Evolutionary conservation across 176 grass and related monocot species (phyloP).

Genomic region (Themeda triandra): DNA sequence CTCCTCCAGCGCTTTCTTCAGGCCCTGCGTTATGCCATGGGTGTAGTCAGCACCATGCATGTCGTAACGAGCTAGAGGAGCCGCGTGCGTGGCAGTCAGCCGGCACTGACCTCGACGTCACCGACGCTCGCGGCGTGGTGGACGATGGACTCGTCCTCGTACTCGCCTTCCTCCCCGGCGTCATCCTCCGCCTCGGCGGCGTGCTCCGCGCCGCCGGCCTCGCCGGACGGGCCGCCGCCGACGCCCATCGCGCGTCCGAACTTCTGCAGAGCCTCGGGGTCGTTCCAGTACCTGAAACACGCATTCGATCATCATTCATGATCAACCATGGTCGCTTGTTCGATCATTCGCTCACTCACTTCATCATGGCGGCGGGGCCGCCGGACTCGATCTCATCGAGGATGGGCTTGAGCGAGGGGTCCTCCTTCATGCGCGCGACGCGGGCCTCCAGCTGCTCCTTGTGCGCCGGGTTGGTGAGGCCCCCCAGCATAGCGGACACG

Average conservation of each 20-base stretch:
- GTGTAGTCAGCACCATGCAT: background rate
- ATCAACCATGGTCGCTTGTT: no score
- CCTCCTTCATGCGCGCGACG: constrained; percentile 78
- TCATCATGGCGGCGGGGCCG: constrained; percentile 93
- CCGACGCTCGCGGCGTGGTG: constrained; percentile 86
- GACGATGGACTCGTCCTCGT: constrained; percentile 83
- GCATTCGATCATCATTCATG: no score
- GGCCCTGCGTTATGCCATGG: constrained; percentile 8
- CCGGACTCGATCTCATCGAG: constrained; percentile 94
- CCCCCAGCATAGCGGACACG: constrained; percentile 75
- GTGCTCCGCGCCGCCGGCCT: background rate
- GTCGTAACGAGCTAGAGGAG: no score
- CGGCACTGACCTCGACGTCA: constrained; percentile 60
- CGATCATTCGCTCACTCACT: constrained; percentile 24
- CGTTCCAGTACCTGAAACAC: constrained; percentile 95
- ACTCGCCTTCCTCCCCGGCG: constrained; percentile 51
- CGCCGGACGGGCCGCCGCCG: constrained; percentile 39
- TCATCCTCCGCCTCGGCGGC: constrained; percentile 49
- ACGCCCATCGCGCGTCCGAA: constrained; percentile 82
- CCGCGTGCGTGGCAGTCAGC: no score
- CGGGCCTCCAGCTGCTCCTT: constrained; percentile 77
- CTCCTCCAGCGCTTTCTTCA: constrained; percentile 78
- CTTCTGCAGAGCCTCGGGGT: constrained; percentile 91
- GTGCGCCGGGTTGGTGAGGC: constrained; percentile 65
- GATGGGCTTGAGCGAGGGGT: constrained; percentile 79